Percentiles rank a stretch among this genome's conserved stretches.
Conservation (phyloP, 2,329 filamentous ascomycete species). For the Fusarium heterosporum region DNA sequence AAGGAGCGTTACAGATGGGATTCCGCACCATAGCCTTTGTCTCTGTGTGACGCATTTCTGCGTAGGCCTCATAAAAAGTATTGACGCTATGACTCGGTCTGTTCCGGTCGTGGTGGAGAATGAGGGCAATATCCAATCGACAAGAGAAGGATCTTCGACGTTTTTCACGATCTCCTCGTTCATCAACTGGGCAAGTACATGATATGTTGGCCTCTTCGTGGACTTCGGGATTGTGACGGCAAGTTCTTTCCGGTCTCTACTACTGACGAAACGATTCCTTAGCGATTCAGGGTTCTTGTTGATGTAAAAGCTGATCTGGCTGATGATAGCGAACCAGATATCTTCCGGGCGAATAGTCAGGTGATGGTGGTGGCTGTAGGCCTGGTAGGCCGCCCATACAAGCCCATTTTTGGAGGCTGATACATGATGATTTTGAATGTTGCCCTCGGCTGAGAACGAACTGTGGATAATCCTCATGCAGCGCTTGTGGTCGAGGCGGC, state of each 20-base stretch:
- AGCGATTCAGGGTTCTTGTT: constrained; percentile 53
- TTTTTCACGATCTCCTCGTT: fast-evolving
- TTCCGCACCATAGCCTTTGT: background rate
- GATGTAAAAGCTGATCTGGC: constrained; percentile 60
- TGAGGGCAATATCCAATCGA: background rate
- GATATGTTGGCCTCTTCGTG: background rate
- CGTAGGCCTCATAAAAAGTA: background rate
- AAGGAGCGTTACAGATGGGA: background rate
- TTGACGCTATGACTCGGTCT: background rate
- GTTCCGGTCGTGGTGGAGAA: background rate
- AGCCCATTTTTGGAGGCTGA: background rate
- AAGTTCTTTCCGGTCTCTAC: fast-evolving
- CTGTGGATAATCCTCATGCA: background rate
- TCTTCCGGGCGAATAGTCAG: constrained; percentile 64
- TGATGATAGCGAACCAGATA: constrained; percentile 64
- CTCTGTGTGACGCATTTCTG: too few species aligned
- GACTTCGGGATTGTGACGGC: fast-evolving
- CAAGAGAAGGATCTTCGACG: background rate
- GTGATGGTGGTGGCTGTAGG: constrained; percentile 59
- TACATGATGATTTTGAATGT: background rate
- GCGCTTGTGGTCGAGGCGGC: fast-evolving
- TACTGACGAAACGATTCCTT: background rate
- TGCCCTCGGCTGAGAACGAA: fast-evolving
- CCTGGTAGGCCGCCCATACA: constrained; percentile 26
- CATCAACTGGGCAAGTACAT: fast-evolving